Percentiles rank a stretch among this genome's conserved stretches.
Evolutionary conservation across 805 yeast species (phyloP).

Genomic region (Ogataea populi-albae): DNA sequence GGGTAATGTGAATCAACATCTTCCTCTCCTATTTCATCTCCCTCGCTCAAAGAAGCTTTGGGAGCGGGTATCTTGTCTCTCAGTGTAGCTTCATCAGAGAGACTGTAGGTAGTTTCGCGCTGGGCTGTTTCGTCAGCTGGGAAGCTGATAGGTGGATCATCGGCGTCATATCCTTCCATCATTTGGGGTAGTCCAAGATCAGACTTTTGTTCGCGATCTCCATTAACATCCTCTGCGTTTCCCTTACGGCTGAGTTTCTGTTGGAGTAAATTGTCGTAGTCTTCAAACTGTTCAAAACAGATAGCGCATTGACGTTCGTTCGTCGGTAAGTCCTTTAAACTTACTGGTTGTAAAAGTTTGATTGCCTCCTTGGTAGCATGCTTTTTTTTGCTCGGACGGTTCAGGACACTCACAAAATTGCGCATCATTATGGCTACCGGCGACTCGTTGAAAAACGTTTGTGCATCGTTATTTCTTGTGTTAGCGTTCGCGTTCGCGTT

Average conservation of each 20-base stretch:
- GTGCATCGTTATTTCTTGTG: not conserved
- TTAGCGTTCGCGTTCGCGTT: too few species aligned
- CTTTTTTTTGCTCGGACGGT: constrained; percentile 18
- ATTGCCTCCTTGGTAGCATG: constrained; percentile 33
- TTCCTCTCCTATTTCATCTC: constrained; percentile 14
- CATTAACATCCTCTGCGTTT: not conserved
- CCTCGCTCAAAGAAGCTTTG: constrained; percentile 2
- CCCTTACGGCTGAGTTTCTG: not conserved
- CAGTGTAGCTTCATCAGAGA: constrained; percentile 10
- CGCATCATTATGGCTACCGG: constrained; percentile 21
- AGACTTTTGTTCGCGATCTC: not conserved
- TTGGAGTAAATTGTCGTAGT: constrained; percentile 8
- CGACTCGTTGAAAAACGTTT: constrained; percentile 9
- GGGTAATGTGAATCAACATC: constrained; percentile 50
- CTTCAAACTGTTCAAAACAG: constrained; percentile 38
- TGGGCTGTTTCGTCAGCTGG: constrained; percentile 29
- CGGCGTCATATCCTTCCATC: constrained; percentile 19
- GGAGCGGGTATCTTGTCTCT: constrained; percentile 1
- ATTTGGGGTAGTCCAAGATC: constrained; percentile 12
- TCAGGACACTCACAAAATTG: constrained; percentile 17
- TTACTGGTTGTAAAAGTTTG: constrained; percentile 29
- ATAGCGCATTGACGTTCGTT: constrained; percentile 39
- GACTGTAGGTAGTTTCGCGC: constrained; percentile 13
- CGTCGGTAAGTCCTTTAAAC: constrained; percentile 27
- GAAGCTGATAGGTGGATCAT: constrained; percentile 28